Evolutionary conservation across 2,329 filamentous ascomycete species (phyloP).

Genomic region (Malbranchea cinnamomea): DNA sequence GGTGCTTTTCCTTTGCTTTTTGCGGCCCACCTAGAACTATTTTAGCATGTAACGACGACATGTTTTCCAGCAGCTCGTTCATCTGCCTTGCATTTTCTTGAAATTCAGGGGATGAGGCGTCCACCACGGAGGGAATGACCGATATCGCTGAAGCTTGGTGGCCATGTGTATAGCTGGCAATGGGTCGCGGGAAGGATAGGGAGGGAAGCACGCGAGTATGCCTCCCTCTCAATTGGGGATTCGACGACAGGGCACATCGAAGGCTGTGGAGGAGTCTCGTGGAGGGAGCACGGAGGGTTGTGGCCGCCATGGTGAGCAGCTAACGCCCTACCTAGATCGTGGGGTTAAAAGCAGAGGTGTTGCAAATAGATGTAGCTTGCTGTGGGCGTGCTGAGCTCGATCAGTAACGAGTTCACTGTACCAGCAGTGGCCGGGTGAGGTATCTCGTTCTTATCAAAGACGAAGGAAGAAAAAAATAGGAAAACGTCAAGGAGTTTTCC

Average conservation of each 20-base stretch:
- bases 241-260: slow-evolving; percentile 15
- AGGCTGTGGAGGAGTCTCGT: slow-evolving; percentile 25
- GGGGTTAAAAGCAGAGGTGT: too few species aligned
- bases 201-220: background rate
- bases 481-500: too few species aligned
- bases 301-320: slow-evolving; percentile 11
- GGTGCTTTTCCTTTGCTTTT: slow-evolving; percentile 76
- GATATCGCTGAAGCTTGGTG: slow-evolving; percentile 76
- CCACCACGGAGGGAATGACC: slow-evolving; percentile 58
- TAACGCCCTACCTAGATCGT: too few species aligned
- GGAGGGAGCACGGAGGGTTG: slow-evolving; percentile 24
- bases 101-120: slow-evolving; percentile 63
- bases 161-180: slow-evolving; percentile 65
- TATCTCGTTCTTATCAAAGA: too few species aligned
- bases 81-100: slow-evolving; percentile 68
- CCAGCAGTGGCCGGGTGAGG: too few species aligned
- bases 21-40: slow-evolving; percentile 63
- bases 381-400: too few species aligned
- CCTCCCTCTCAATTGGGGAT: slow-evolving; percentile 9
- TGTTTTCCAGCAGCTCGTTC: slow-evolving; percentile 52
- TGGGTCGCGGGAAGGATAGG: slow-evolving; percentile 21
- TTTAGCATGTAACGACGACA: slow-evolving; percentile 55
- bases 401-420: too few species aligned
- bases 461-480: too few species aligned
- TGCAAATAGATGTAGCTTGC: too few species aligned